Conservation (phyloP, 495 filamentous ascomycete genomes). For the Pyronema domesticum region DNA sequence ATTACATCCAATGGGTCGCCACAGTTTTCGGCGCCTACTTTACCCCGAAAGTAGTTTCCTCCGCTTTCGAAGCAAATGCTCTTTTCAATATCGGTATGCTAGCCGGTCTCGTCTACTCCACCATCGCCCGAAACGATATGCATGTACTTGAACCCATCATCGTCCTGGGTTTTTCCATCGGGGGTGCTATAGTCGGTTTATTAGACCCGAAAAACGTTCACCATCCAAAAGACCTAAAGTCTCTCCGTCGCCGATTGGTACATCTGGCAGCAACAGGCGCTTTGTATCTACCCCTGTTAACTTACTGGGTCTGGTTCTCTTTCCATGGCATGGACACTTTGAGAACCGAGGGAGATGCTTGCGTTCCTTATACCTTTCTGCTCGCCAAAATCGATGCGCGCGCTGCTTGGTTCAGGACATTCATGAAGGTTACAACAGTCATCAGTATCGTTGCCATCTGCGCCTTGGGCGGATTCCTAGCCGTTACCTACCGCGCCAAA, state of each 20-base stretch:
- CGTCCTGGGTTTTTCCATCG: slow-evolving; percentile 17
- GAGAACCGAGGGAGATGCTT: background rate
- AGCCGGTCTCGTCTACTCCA: slow-evolving; percentile 17
- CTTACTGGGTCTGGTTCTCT: slow-evolving; percentile 15
- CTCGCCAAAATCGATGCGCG: background rate
- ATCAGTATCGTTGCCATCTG: background rate
- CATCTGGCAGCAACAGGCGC: background rate
- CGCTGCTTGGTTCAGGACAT: slow-evolving; percentile 8
- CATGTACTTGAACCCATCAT: slow-evolving; percentile 14
- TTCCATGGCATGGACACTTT: slow-evolving; percentile 15
- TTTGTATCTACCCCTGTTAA: background rate
- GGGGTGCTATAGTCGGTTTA: slow-evolving; percentile 7
- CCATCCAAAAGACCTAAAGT: background rate
- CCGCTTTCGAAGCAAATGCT: slow-evolving; percentile 6
- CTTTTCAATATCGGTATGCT: slow-evolving; percentile 20
- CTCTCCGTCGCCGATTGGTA: background rate
- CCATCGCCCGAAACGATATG: slow-evolving; percentile 11
- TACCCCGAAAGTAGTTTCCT: slow-evolving; percentile 13
- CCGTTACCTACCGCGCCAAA: background rate
- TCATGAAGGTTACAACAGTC: slow-evolving; percentile 2
- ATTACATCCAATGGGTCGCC: slow-evolving; percentile 27
- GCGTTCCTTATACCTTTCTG: background rate
- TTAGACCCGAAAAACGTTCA: slow-evolving; percentile 3
- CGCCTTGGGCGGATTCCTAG: background rate
- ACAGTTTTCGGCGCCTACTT: slow-evolving; percentile 12